phyloP scores from a whole-genome alignment of 371 early-diverging fungal species.

The Blastocladiella emersonii region DNA sequence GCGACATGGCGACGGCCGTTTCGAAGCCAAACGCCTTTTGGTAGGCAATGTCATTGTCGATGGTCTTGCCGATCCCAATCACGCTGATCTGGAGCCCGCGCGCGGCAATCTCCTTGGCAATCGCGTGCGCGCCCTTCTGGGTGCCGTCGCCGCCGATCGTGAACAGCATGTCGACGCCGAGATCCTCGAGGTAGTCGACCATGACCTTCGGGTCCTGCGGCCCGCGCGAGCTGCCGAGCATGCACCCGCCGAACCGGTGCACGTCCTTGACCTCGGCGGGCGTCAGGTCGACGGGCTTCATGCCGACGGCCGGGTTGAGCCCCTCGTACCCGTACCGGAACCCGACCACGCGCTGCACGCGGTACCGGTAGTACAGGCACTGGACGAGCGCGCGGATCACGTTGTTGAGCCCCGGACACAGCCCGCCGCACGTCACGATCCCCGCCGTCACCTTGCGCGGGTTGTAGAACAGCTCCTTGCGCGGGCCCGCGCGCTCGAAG shows the following conservation, averaged over 20 bases:
- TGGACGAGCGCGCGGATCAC: conserved; percentile 14
- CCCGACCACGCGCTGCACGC: conserved; percentile 13
- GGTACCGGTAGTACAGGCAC: conserved; percentile 12
- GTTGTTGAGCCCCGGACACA: conserved; percentile 19
- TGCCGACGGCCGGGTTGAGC: conserved; percentile 5
- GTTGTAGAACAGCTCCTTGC: conserved; percentile 7
- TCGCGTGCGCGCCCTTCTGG: conserved; percentile 14
- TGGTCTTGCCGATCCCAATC: conserved; percentile 18
- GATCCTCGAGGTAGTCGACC: conserved; percentile 13
- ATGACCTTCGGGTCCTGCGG: conserved; percentile 8
- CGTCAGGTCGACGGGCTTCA: conserved; percentile 9
- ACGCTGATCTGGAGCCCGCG: conserved; percentile 11
- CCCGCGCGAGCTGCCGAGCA: conserved; percentile 7
- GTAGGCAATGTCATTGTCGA: conserved; percentile 18
- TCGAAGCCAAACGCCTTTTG: conserved; percentile 19
- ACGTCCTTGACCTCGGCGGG: conserved; percentile 14
- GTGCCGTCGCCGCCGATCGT: conserved; percentile 22
- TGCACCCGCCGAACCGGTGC: conserved; percentile 16
- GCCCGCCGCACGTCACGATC: conserved; percentile 14
- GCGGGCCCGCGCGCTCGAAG: conserved; percentile 9
- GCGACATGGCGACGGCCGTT: conserved; percentile 16
- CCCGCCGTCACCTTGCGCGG: conserved; percentile 3
- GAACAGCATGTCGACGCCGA: conserved; percentile 14
- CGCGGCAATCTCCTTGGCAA: conserved; percentile 8
- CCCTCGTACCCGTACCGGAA: conserved; percentile 16